Conservation (phyloP, 495 filamentous ascomycete genomes). For the Hypomontagnella submonticulosa region DNA sequence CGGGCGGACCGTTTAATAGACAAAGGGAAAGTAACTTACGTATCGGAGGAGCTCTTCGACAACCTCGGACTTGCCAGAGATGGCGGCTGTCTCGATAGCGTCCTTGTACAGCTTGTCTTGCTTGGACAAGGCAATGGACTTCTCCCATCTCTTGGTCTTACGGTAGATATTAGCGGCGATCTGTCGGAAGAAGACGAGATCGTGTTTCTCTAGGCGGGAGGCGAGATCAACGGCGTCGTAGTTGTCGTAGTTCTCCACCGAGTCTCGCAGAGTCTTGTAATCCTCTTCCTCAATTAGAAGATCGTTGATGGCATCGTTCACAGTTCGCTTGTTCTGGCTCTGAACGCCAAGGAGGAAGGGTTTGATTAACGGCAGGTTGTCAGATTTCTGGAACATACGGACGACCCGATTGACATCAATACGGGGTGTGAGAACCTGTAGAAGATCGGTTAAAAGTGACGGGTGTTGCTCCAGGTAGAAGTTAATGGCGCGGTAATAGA, state of each 20-base stretch:
- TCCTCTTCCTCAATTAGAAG: constrained; percentile 98
- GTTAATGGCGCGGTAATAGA: constrained; percentile 97
- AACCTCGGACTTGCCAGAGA: constrained; percentile 87
- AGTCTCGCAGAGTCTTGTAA: constrained; percentile 97
- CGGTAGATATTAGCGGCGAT: constrained; percentile 98
- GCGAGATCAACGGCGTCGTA: constrained; percentile 98
- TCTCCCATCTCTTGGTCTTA: constrained; percentile 99
- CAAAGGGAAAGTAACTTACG: constrained; percentile 68
- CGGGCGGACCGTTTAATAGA: constrained; percentile 30
- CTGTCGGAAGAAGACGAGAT: constrained; percentile 99
- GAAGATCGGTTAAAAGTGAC: constrained; percentile 90
- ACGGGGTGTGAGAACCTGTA: constrained; percentile 88
- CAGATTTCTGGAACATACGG: constrained; percentile 96
- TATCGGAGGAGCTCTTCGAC: constrained; percentile 96
- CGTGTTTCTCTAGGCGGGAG: constrained; percentile 92
- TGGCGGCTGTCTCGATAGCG: constrained; percentile 98
- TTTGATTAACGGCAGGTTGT: constrained; percentile 98
- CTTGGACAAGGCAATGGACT: constrained; percentile 98
- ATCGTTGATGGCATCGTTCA: constrained; percentile 99
- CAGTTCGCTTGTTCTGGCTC: constrained; percentile 94
- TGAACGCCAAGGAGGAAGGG: constrained; percentile 98
- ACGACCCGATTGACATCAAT: constrained; percentile 99
- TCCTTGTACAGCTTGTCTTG: constrained; percentile 99
- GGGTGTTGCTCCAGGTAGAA: constrained; percentile 99
- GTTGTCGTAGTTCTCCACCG: constrained; percentile 98